phyloP scores from a whole-genome alignment of 2,329 filamentous ascomycete species.

The Paramyrothecium sp. region DNA sequence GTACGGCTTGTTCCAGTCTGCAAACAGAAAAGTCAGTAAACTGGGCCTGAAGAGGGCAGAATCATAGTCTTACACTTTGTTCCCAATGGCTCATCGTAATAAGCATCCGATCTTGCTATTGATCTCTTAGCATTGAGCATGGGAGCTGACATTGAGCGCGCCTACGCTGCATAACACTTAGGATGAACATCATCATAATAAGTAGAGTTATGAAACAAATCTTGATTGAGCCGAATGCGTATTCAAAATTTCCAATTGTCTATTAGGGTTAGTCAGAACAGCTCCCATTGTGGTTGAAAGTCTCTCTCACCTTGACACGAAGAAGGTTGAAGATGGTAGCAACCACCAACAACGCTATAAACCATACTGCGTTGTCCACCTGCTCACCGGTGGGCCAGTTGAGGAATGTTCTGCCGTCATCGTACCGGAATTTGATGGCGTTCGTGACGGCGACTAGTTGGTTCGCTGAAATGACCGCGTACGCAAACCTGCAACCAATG shows the following conservation, averaged over 20 bases:
- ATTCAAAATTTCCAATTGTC: slow-evolving; percentile 34
- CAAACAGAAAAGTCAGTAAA: not conserved
- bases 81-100: slow-evolving; percentile 31
- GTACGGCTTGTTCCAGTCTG: slow-evolving; percentile 23
- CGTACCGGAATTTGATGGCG: slow-evolving; percentile 32
- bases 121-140: not conserved
- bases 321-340: slow-evolving; percentile 32
- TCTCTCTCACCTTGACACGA: slow-evolving; percentile 28
- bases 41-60: not conserved
- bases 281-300: slow-evolving; percentile 3
- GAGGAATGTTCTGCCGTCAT: slow-evolving; percentile 30
- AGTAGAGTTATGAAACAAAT: slow-evolving; percentile 32
- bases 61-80: slow-evolving; percentile 27
- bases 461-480: slow-evolving; percentile 31
- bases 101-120: slow-evolving; percentile 31
- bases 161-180: slow-evolving; percentile 34
- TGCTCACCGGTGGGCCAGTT: slow-evolving; percentile 29
- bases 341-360: slow-evolving; percentile 31
- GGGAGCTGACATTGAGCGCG: not conserved
- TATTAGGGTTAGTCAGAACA: slow-evolving; percentile 5
- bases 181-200: slow-evolving; percentile 33
- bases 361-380: slow-evolving; percentile 35
- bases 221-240: slow-evolving; percentile 34
- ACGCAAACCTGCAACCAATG: slow-evolving; percentile 29
- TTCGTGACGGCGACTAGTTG: slow-evolving; percentile 33